A percentile compares a stretch with the other conserved stretches of the same genome.
phyloP scores from a whole-genome alignment of 371 early-diverging fungal species.

The Thermomucor indicae-seudaticae region DNA sequence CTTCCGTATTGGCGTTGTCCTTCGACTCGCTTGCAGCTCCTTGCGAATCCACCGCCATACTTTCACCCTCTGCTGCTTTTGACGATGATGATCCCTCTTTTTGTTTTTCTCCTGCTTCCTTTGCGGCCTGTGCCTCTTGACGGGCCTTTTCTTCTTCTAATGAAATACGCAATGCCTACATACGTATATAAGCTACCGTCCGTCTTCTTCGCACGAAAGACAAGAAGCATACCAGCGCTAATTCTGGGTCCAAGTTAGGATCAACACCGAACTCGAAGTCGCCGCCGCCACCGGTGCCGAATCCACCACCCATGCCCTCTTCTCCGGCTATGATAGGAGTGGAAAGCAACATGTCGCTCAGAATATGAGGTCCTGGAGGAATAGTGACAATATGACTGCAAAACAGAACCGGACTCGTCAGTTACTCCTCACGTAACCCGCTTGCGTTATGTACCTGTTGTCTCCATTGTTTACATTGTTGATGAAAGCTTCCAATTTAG shows the following conservation, averaged over 20 bases:
- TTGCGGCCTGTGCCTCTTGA: conserved; percentile 71
- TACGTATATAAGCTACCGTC: not conserved
- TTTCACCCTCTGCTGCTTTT: conserved; percentile 24
- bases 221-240: conserved; percentile 71
- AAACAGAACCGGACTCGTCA: not conserved
- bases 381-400: conserved; percentile 86
- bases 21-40: conserved; percentile 28
- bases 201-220: not conserved
- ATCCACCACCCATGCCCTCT: conserved; percentile 61
- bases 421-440: not conserved
- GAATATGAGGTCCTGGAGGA: conserved; percentile 92
- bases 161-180: conserved; percentile 89
- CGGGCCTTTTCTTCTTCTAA: conserved; percentile 95
- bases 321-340: conserved; percentile 87
- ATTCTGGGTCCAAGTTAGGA: conserved; percentile 92
- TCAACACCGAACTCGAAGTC: conserved; percentile 96
- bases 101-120: conserved; percentile 26
- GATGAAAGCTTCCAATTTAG: conserved; percentile 89
- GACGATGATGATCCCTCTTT: conserved; percentile 30
- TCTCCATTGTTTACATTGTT: conserved; percentile 85
- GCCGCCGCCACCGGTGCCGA: conserved; percentile 41
- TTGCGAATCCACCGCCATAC: conserved; percentile 46
- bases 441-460: conserved; percentile 62
- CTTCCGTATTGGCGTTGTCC: conserved; percentile 34
- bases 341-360: conserved; percentile 84